phyloP scores from a whole-genome alignment of 176 grass and related monocot species.

The Musa acuminata region DNA sequence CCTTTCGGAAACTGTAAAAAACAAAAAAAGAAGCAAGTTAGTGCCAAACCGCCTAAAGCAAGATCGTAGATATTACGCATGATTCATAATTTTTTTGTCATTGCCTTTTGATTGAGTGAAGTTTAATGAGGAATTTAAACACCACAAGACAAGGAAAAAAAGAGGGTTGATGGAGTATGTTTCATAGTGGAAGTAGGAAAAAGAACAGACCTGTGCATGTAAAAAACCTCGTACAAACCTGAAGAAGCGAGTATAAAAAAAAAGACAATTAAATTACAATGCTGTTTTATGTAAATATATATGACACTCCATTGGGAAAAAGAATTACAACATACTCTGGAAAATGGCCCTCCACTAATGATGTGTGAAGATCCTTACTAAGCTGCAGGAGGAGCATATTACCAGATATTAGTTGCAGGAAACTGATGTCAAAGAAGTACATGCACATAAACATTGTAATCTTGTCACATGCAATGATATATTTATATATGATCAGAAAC shows the following conservation, averaged over 20 bases:
- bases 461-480: background rate
- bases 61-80: background rate
- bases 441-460: background rate
- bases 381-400: conserved; percentile 37
- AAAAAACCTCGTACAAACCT: conserved; percentile 82
- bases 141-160: too few species aligned
- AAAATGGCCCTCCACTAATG: conserved; percentile 76
- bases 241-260: conserved; percentile 10
- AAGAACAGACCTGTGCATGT: conserved; percentile 54
- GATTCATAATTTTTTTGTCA: background rate
- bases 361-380: conserved; percentile 78
- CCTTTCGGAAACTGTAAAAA: conserved; percentile 68
- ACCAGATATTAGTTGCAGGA: background rate
- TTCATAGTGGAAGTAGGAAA: too few species aligned
- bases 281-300: too few species aligned
- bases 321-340: conserved; percentile 53
- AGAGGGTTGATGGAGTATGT: too few species aligned
- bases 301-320: background rate
- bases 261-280: too few species aligned
- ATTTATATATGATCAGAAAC: background rate
- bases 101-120: too few species aligned
- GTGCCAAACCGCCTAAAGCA: too few species aligned
- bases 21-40: background rate
- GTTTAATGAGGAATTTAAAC: too few species aligned
- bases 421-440: background rate